Evolutionary conservation across 345 rosid genomes (phyloP).

Genomic region (Rhizophora mangle): DNA sequence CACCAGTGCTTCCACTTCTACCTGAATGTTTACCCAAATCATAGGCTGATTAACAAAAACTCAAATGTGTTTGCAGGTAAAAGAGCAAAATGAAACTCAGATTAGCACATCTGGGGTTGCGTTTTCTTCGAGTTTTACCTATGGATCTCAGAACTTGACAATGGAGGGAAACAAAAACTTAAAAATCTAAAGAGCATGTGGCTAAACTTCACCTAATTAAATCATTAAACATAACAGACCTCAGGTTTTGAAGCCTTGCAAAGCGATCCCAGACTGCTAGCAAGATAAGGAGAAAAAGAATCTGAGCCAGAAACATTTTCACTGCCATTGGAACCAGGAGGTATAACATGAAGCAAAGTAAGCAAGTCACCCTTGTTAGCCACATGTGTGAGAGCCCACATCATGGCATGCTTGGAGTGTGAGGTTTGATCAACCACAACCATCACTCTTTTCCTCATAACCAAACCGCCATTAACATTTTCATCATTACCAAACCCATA

Average conservation of each 20-base stretch:
- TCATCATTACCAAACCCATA: constrained; percentile 31
- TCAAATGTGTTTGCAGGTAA: neutral
- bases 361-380: constrained; percentile 75
- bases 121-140: neutral
- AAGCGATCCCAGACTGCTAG: constrained; percentile 73
- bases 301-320: constrained; percentile 26
- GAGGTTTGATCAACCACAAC: constrained; percentile 80
- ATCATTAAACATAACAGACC: constrained; percentile 37
- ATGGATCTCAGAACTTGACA: neutral
- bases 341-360: constrained; percentile 67
- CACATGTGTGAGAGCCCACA: constrained; percentile 94
- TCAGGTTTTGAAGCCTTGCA: constrained; percentile 90
- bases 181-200: neutral
- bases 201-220: neutral
- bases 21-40: constrained; percentile 37
- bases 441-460: constrained; percentile 78
- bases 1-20: constrained; percentile 84
- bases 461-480: constrained; percentile 31
- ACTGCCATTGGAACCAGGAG: constrained; percentile 23
- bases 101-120: too few species aligned
- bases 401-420: constrained; percentile 86
- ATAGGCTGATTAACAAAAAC: too few species aligned
- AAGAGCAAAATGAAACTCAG: neutral
- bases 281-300: constrained; percentile 49
- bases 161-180: neutral